Percentiles rank a stretch among this genome's conserved stretches.
These are phyloP conservation scores for Tolypocladium album DNA, from an alignment of 2,329 filamentous ascomycete genomes.

Conservation along the genomic window DNA sequence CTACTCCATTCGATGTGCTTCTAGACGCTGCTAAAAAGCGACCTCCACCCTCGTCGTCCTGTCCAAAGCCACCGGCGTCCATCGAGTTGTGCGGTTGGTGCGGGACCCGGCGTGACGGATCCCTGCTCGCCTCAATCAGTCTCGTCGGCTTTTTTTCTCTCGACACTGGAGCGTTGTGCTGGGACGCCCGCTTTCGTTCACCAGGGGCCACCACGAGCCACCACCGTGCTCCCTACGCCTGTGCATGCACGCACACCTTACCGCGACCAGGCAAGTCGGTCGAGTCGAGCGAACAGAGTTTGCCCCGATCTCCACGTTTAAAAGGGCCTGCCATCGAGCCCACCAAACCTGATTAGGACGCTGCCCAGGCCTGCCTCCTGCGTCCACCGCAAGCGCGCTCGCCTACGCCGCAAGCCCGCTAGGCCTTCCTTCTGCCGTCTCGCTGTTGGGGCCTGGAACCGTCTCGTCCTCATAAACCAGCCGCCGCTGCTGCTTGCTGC, in stretches of 20 bases:
- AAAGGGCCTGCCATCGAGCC: conserved; percentile 1
- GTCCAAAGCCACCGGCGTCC: neutral
- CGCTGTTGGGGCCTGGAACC: neutral
- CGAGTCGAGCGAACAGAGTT: conserved; percentile 6
- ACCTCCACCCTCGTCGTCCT: neutral
- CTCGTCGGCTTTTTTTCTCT: neutral
- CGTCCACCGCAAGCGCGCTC: neutral
- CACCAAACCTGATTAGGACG: neutral
- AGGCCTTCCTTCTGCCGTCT: neutral
- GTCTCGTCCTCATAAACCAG: neutral
- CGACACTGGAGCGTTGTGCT: neutral
- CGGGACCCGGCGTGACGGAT: neutral
- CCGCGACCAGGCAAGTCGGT: neutral
- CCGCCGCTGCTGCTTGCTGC: neutral
- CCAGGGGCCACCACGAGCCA: neutral
- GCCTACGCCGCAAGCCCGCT: neutral
- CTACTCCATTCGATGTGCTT: neutral
- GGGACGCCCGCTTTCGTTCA: neutral
- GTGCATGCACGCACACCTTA: neutral
- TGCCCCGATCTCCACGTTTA: conserved; percentile 7
- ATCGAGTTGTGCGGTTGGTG: neutral
- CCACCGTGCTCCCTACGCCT: neutral
- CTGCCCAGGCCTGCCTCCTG: neutral
- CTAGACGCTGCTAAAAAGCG: neutral
- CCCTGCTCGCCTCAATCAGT: neutral